These are phyloP conservation scores for Colletotrichum sp. DNA, from an alignment of 2,329 filamentous ascomycete genomes.

Conservation along the genomic window DNA sequence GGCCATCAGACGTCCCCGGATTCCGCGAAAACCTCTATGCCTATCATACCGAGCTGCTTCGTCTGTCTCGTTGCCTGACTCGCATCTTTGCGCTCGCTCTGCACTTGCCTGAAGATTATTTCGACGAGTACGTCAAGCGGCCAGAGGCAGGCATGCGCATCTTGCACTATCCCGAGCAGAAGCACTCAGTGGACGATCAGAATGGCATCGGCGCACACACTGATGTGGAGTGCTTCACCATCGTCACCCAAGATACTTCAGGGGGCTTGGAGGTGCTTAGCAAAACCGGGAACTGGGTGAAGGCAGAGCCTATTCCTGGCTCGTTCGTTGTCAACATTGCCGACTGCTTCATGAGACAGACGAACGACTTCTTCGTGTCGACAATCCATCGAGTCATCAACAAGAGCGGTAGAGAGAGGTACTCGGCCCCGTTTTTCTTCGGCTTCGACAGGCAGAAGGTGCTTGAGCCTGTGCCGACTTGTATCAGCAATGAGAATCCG, in stretches of 20 bases:
- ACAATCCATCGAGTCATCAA: conserved; percentile 46
- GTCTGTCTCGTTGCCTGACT: conserved; percentile 40
- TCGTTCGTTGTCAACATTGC: conserved; percentile 53
- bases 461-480: conserved; percentile 35
- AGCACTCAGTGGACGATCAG: conserved; percentile 21
- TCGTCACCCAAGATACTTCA: conserved; percentile 47
- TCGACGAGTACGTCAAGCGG: conserved; percentile 37
- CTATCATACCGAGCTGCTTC: conserved; percentile 39
- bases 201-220: conserved; percentile 50
- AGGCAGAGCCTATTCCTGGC: conserved; percentile 44
- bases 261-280: conserved; percentile 52
- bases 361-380: conserved; percentile 46
- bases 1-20: conserved; percentile 32
- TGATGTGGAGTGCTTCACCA: conserved; percentile 54
- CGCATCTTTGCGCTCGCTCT: conserved; percentile 45
- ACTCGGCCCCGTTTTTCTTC: conserved; percentile 47
- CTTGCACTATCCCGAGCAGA: conserved; percentile 46
- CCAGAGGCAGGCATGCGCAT: conserved; percentile 38
- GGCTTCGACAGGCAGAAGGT: conserved; percentile 24
- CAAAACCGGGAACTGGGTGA: conserved; percentile 48
- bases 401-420: conserved; percentile 37
- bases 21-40: conserved; percentile 39
- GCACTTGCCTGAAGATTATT: conserved; percentile 42
- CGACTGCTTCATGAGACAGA: conserved; percentile 45
- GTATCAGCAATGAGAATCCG: conserved; percentile 32